phyloP scores from a whole-genome alignment of 495 filamentous ascomycete species.

The Clavariopsis aquatica region DNA sequence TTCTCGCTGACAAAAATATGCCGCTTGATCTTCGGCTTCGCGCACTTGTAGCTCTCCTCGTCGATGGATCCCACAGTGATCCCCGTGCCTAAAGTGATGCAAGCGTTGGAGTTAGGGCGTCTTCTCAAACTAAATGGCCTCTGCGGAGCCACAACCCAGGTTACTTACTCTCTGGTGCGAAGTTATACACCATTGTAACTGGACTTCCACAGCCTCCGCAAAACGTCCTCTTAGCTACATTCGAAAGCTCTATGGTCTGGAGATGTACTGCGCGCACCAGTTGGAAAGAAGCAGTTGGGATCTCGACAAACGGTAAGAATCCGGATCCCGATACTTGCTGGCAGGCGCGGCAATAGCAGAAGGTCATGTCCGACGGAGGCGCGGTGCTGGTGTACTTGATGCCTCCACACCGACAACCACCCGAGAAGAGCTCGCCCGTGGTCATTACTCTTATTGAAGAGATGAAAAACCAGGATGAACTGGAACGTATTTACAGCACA shows the following conservation, averaged over 20 bases:
- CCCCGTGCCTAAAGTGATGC: conserved; percentile 2
- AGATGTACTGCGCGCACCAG: conserved; percentile 6
- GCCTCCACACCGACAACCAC: conserved; percentile 30
- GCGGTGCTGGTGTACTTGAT: conserved; percentile 20
- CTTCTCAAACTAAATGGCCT: too few species aligned
- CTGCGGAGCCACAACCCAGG: background rate
- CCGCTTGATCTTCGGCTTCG: conserved; percentile 7
- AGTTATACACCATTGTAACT: conserved; percentile 30
- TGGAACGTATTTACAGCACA: background rate
- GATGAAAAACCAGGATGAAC: background rate
- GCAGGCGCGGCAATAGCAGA: conserved; percentile 35
- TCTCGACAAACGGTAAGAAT: conserved; percentile 21
- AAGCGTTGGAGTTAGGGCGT: too few species aligned
- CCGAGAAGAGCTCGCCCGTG: conserved; percentile 12
- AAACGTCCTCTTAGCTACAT: conserved; percentile 20
- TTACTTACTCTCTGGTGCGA: background rate
- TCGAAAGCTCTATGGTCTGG: conserved; percentile 14
- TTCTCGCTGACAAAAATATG: conserved; percentile 35
- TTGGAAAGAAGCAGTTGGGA: conserved; percentile 7
- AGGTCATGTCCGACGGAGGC: conserved; percentile 14
- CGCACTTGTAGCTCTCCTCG: conserved; percentile 10
- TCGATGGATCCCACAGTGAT: conserved; percentile 31
- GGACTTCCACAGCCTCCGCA: conserved; percentile 32
- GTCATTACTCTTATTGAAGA: background rate
- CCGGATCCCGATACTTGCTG: conserved; percentile 29